Evolutionary conservation across 441 rosid genomes (phyloP).

Genomic region (Populus hybrid): DNA sequence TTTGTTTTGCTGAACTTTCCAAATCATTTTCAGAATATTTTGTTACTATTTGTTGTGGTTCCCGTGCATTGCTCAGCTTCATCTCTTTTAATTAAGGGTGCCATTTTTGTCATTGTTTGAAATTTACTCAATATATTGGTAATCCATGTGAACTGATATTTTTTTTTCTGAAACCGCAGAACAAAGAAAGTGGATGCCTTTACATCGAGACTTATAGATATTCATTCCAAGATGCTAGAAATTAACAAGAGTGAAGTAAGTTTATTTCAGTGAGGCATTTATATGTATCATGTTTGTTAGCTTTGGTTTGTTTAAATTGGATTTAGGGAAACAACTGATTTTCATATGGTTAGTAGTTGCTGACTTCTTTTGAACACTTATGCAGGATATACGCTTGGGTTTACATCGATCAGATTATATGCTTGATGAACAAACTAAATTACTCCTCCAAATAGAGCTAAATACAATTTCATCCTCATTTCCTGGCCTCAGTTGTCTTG

Average conservation of each 20-base stretch:
- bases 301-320: slow-evolving; percentile 1
- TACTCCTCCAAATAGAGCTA: slow-evolving; percentile 90
- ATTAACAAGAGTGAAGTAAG: slow-evolving; percentile 82
- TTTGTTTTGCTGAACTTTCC: background rate
- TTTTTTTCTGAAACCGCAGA: slow-evolving; percentile 41
- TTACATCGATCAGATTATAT: slow-evolving; percentile 97
- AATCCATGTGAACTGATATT: slow-evolving; percentile 8
- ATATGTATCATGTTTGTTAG: background rate
- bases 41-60: background rate
- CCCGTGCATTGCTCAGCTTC: background rate
- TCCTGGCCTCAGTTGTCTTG: slow-evolving; percentile 76
- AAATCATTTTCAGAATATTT: background rate
- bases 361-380: slow-evolving; percentile 18
- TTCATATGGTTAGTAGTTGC: slow-evolving; percentile 8
- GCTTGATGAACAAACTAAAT: slow-evolving; percentile 95
- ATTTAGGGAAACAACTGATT: background rate
- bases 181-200: slow-evolving; percentile 85
- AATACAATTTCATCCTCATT: slow-evolving; percentile 89
- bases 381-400: slow-evolving; percentile 89
- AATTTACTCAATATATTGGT: background rate
- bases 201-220: slow-evolving; percentile 89
- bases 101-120: background rate
- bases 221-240: slow-evolving; percentile 88
- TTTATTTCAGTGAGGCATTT: background rate
- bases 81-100: background rate